Percentiles rank a stretch among this genome's conserved stretches.
Conservation (phyloP, 495 filamentous ascomycete genomes). For the Trichodelitschia bisporula region DNA sequence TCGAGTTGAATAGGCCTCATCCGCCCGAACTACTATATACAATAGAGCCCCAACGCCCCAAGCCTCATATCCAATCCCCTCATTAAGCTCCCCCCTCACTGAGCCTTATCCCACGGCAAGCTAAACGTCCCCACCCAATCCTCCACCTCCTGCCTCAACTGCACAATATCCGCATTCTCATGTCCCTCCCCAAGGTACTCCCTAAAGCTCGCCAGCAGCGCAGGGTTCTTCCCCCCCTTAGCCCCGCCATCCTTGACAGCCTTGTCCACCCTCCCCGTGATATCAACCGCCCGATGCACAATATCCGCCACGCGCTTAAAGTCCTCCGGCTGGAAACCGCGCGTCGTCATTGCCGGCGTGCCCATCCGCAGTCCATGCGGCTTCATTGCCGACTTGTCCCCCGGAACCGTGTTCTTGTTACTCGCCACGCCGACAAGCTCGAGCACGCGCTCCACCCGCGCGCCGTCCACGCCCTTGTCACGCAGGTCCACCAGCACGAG, state of each 20-base stretch:
- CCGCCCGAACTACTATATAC: too few relatives aligned
- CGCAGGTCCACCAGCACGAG: slow-evolving; percentile 92
- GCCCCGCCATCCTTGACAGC: slow-evolving; percentile 52
- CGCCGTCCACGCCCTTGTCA: slow-evolving; percentile 58
- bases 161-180: slow-evolving; percentile 60
- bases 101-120: slow-evolving; percentile 47
- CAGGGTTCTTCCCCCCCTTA: slow-evolving; percentile 56
- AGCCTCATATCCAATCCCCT: not conserved
- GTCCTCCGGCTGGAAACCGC: slow-evolving; percentile 69
- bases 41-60: too few relatives aligned
- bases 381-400: slow-evolving; percentile 91
- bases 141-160: slow-evolving; percentile 70
- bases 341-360: slow-evolving; percentile 93
- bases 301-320: slow-evolving; percentile 79
- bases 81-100: slow-evolving; percentile 1
- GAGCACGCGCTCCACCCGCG: slow-evolving; percentile 85
- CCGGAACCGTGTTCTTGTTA: slow-evolving; percentile 98
- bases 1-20: too few relatives aligned
- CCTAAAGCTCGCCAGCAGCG: slow-evolving; percentile 60
- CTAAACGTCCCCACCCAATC: slow-evolving; percentile 90
- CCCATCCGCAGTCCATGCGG: slow-evolving; percentile 89
- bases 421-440: slow-evolving; percentile 97
- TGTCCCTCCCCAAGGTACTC: slow-evolving; percentile 66
- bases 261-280: slow-evolving; percentile 67
- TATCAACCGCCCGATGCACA: slow-evolving; percentile 71